Base-by-base conservation (phyloP, 805 yeast genomes). In the Suhomyces sp. region DNA sequence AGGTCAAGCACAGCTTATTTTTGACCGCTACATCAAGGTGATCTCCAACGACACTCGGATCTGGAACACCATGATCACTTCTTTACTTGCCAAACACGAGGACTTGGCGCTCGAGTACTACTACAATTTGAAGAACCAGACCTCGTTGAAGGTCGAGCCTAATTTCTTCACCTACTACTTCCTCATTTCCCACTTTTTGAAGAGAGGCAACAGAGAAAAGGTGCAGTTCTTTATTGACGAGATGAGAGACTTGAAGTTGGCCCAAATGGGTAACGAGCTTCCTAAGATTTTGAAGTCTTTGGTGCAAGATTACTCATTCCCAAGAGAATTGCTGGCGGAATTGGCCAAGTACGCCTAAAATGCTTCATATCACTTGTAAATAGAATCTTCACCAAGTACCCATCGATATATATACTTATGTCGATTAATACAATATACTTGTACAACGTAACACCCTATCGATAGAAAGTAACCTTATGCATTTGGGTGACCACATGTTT, bases 81-180 rank as follows among this genome's bases (percentile, higher is more conserved):
- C 66, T 3, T 59, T 69, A 47, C 61, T 73, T 46, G 40, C 46
- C 29, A 66, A 62, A 48, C 55, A 71, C 53, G 76, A 75, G 47
- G 58, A 59, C 2, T 65, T 73, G 43, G 83, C 84, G 1, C 61
- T 71, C 47, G 50, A 69, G 29, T 80, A 77, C 56, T 74, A 73
- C 57, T 55, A 64, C 10, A 59, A 60, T n/a, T 62, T 79, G 52
- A 64, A 69, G 54, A 51, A 57, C 25, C 63, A 64, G 51, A 45
- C 58, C 43, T 21, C 43, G 7, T 54, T 55, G 27, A 53, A 56
- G 27, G 50, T 55, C 10, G 62, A 60, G 43, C 83, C 85, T n/a
- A 82, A 82, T 60, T 61, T 67, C 52, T 82, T 60, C 68, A 79
- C 85, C 5, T 82, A 61, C 63, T 80, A 70, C 63, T 80, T 66